Evolutionary conservation across 768 basidiomycete species (phyloP).

Genomic region (Tulasnella sp.): DNA sequence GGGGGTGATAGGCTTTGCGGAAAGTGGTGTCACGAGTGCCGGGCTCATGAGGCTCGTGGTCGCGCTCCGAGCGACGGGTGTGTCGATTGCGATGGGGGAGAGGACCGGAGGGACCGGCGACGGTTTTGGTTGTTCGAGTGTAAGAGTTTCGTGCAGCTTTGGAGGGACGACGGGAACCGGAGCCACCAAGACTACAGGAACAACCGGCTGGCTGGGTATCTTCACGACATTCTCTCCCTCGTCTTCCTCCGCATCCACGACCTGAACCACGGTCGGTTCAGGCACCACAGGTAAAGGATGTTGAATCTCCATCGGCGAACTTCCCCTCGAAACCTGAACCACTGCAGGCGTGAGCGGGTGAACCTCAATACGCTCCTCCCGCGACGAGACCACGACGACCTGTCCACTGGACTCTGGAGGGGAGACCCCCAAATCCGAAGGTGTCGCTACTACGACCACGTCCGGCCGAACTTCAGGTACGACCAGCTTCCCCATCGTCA

Average conservation of each 20-base stretch:
- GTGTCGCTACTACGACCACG: background rate
- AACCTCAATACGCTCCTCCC: background rate
- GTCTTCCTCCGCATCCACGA: background rate
- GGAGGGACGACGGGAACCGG: background rate
- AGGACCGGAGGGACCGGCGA: background rate
- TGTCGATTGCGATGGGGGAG: background rate
- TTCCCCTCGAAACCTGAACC: background rate
- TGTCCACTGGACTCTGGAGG: no score
- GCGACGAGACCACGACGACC: no score
- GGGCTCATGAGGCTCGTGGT: background rate
- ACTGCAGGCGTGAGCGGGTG: slow-evolving; percentile 2
- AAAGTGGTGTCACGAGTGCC: background rate
- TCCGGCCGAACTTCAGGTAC: background rate
- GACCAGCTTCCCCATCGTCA: background rate
- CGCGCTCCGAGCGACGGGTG: background rate
- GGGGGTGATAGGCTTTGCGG: background rate
- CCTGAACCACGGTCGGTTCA: background rate
- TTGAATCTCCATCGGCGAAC: background rate
- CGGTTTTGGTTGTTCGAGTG: background rate
- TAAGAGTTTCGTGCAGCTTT: background rate
- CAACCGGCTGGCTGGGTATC: background rate
- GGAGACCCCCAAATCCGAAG: slow-evolving; percentile 15
- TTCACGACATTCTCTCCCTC: background rate
- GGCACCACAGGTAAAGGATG: background rate
- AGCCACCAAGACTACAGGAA: background rate